Evolutionary conservation across 2,329 filamentous ascomycete species (phyloP).

Genomic region (Venturia pyrina): DNA sequence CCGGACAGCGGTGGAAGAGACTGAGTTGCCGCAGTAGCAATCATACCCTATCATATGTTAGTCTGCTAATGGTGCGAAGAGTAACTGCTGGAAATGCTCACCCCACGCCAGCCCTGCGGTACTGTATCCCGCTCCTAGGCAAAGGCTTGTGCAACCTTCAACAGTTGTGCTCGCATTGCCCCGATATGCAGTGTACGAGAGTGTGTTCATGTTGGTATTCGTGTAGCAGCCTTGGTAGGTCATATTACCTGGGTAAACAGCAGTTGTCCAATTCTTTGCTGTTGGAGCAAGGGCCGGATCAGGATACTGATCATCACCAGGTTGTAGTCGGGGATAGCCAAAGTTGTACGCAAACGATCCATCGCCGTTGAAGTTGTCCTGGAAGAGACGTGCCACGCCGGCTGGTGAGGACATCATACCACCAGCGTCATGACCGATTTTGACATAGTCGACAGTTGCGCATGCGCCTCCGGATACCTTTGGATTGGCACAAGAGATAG

Average conservation of each 20-base stretch:
- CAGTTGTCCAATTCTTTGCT: constrained; percentile 14
- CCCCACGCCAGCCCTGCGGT: constrained; percentile 25
- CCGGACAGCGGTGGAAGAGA: constrained; percentile 18
- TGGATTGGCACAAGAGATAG: constrained; percentile 15
- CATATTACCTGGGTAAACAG: constrained; percentile 24
- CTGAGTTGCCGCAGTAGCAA: constrained; percentile 25
- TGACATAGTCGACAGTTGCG: constrained; percentile 26
- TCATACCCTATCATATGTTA: constrained; percentile 16
- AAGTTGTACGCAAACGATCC: constrained; percentile 25
- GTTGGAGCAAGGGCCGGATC: constrained; percentile 18
- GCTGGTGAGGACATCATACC: constrained; percentile 25
- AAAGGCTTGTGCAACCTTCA: constrained; percentile 22
- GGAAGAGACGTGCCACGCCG: constrained; percentile 27
- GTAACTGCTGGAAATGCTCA: not conserved
- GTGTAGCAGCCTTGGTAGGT: constrained; percentile 29
- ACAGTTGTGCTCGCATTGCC: constrained; percentile 20
- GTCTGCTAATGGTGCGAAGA: not conserved
- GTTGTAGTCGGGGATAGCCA: constrained; percentile 25
- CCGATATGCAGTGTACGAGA: constrained; percentile 20
- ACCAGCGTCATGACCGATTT: constrained; percentile 25
- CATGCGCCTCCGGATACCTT: constrained; percentile 13
- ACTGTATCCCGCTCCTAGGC: constrained; percentile 21
- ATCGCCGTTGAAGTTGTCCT: constrained; percentile 28
- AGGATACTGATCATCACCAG: constrained; percentile 25
- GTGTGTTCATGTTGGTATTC: constrained; percentile 19